Conservation (phyloP, 345 rosid genomes). For the Nasturtium officinale region DNA sequence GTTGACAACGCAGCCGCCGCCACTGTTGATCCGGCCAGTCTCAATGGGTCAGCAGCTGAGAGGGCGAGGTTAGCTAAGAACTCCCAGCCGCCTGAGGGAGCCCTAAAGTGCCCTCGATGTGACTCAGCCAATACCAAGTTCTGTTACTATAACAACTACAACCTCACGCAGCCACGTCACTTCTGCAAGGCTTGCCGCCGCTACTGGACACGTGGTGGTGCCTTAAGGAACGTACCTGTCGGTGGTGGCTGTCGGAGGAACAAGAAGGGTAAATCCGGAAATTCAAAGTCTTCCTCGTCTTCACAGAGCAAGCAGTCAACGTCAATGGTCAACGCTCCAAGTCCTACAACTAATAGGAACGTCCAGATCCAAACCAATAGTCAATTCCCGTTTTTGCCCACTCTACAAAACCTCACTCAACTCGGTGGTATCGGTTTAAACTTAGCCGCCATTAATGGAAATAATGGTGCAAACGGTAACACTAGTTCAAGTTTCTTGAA, state of each 20-base stretch:
- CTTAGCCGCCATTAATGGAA: constrained; percentile 38
- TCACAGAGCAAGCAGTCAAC: constrained; percentile 42
- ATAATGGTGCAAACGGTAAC: constrained; percentile 34
- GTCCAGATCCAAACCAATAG: constrained; percentile 32
- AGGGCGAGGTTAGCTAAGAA: constrained; percentile 42
- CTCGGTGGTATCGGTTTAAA: constrained; percentile 43
- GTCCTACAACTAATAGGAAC: constrained; percentile 13
- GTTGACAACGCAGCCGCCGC: constrained; percentile 8
- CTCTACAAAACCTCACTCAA: constrained; percentile 44
- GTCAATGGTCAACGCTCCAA: constrained; percentile 38
- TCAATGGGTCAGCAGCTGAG: constrained; percentile 32
- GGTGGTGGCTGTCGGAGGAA: constrained; percentile 48
- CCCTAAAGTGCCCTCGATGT: constrained; percentile 44
- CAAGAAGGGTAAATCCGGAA: constrained; percentile 42
- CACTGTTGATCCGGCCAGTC: constrained; percentile 14
- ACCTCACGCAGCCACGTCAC: constrained; percentile 49
- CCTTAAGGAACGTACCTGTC: constrained; percentile 46
- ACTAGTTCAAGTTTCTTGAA: constrained; percentile 37
- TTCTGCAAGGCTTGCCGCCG: constrained; percentile 49
- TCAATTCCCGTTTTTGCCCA: constrained; percentile 37
- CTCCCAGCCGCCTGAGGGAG: constrained; percentile 39
- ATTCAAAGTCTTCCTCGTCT: constrained; percentile 36
- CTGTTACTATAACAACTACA: constrained; percentile 47
- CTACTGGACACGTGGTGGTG: constrained; percentile 47
- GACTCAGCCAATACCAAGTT: constrained; percentile 47